Conservation (phyloP, 2,329 filamentous ascomycete species). For the Exophiala xenobiotica region DNA sequence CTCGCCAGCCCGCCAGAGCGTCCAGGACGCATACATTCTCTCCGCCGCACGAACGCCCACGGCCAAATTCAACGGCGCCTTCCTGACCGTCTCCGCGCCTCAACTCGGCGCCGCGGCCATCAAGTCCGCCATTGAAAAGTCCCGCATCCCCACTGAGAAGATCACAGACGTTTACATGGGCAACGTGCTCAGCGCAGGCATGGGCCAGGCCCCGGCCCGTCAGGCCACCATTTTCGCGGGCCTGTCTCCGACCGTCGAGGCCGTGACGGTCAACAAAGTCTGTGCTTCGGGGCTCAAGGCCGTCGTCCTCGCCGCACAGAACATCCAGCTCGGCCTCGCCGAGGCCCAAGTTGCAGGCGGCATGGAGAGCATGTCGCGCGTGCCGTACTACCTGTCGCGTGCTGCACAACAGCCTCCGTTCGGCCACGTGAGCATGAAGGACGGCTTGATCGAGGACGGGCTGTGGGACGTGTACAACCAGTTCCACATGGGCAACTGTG, state of each 20-base stretch:
- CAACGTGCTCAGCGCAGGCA: conserved; percentile 79
- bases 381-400: conserved; percentile 85
- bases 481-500: conserved; percentile 97
- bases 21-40: conserved; percentile 91
- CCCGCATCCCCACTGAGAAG: conserved; percentile 73
- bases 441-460: conserved; percentile 91
- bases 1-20: conserved; percentile 57
- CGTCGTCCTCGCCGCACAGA: conserved; percentile 84
- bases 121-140: conserved; percentile 84
- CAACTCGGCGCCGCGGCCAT: conserved; percentile 87
- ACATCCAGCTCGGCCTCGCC: conserved; percentile 86
- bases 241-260: conserved; percentile 76
- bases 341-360: conserved; percentile 90
- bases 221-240: conserved; percentile 89
- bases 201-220: conserved; percentile 87
- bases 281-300: conserved; percentile 95
- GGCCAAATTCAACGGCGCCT: conserved; percentile 90
- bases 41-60: conserved; percentile 87
- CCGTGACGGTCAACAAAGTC: conserved; percentile 95
- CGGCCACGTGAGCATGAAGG: conserved; percentile 82
- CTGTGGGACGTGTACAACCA: conserved; percentile 95
- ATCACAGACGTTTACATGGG: conserved; percentile 97
- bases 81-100: conserved; percentile 78
- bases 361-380: conserved; percentile 96
- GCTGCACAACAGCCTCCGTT: conserved; percentile 81